A percentile compares a stretch with the other conserved stretches of the same genome.
phyloP scores from a whole-genome alignment of 306 rosid species.

The Acacia crassicarpa region DNA sequence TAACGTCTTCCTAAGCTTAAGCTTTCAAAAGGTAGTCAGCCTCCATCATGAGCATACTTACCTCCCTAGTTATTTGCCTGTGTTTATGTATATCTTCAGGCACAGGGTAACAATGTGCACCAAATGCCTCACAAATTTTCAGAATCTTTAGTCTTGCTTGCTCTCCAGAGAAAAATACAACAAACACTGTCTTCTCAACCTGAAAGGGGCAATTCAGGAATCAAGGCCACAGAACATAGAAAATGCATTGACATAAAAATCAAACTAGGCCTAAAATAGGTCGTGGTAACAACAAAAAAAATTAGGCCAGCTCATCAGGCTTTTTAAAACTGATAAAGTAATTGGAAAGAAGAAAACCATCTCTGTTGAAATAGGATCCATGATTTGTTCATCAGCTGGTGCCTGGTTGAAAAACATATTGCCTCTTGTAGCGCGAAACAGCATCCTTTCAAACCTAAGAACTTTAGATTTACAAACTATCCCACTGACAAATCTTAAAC shows the following conservation, averaged over 20 bases:
- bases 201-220: slow-evolving; percentile 37
- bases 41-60: slow-evolving; percentile 34
- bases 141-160: slow-evolving; percentile 80
- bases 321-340: slow-evolving; percentile 19
- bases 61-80: slow-evolving; percentile 84
- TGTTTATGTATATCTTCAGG: slow-evolving; percentile 84
- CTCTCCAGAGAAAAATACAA: slow-evolving; percentile 89
- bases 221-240: slow-evolving; percentile 1
- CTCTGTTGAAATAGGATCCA: slow-evolving; percentile 79
- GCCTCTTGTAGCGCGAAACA: slow-evolving; percentile 94
- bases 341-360: slow-evolving; percentile 58
- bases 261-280: not conserved
- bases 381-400: slow-evolving; percentile 64
- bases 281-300: slow-evolving; percentile 13
- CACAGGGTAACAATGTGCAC: slow-evolving; percentile 87
- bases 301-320: slow-evolving; percentile 5
- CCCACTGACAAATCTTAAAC: slow-evolving; percentile 83
- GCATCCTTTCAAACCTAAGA: slow-evolving; percentile 82
- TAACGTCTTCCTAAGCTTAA: slow-evolving; percentile 22
- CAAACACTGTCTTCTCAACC: slow-evolving; percentile 84
- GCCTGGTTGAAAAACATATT: slow-evolving; percentile 92
- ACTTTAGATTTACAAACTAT: slow-evolving; percentile 72
- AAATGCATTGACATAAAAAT: slow-evolving; percentile 6
- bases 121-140: slow-evolving; percentile 92
- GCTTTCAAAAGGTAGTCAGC: slow-evolving; percentile 11